Conservation (phyloP, 148 eudicot species). For the Rhododendron ovatum region DNA sequence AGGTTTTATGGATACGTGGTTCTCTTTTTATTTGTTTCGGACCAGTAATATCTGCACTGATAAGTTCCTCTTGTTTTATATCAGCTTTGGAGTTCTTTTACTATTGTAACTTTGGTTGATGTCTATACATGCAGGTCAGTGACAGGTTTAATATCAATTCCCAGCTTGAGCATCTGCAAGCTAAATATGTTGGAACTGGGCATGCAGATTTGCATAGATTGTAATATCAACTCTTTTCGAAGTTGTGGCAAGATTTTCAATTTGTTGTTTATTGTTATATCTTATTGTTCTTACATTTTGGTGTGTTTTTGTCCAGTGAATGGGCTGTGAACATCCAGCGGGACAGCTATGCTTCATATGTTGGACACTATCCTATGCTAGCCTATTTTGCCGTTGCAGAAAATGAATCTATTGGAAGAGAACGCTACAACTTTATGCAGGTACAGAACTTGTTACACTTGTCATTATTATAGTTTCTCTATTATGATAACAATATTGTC, state of each 20-base stretch:
- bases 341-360: constrained; percentile 91
- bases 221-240: constrained; percentile 27
- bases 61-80: not conserved
- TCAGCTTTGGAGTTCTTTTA: not conserved
- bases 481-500: not conserved
- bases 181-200: constrained; percentile 95
- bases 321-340: constrained; percentile 96
- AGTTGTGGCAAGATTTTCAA: not conserved
- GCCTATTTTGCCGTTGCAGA: constrained; percentile 91
- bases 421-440: constrained; percentile 97
- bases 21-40: not conserved
- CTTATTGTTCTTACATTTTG: not conserved
- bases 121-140: constrained; percentile 64
- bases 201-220: constrained; percentile 93
- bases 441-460: constrained; percentile 22
- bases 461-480: not conserved
- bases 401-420: constrained; percentile 92
- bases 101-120: not conserved
- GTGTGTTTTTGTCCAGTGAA: constrained; percentile 46
- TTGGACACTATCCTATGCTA: constrained; percentile 89
- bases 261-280: not conserved
- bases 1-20: not conserved
- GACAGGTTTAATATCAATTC: constrained; percentile 96
- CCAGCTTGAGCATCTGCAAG: constrained; percentile 97
- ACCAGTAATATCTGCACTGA: not conserved